Evolutionary conservation across 148 eudicot species (phyloP).

Genomic region (Amaranthus hypochondriacus): DNA sequence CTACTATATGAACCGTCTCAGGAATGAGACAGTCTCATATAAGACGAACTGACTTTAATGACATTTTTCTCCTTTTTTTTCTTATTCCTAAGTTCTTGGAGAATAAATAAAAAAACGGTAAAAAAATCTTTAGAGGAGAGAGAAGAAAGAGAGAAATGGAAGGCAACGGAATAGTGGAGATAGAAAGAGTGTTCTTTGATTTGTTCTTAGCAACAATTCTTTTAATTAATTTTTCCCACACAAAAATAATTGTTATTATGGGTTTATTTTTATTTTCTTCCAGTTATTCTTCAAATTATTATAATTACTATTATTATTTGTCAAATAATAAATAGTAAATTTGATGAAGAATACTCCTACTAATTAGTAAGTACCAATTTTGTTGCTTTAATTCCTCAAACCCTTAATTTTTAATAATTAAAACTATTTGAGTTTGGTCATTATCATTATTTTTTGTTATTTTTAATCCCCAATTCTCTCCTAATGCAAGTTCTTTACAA

Average conservation of each 20-base stretch:
- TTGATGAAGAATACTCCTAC: not conserved
- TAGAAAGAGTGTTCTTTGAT: constrained; percentile 25
- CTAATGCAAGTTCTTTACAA: constrained; percentile 8
- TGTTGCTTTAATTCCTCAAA: constrained; percentile 8
- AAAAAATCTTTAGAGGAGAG: not conserved
- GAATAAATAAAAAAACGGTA: not conserved
- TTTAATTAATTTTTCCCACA: constrained; percentile 21
- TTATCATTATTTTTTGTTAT: constrained; percentile 21
- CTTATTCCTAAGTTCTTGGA: no score
- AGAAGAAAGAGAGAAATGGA: not conserved
- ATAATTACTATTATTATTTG: not conserved
- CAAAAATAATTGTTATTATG: not conserved
- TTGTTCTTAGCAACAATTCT: constrained; percentile 19
- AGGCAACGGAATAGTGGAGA: constrained; percentile 12
- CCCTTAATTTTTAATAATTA: not conserved
- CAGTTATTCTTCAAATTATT: constrained; percentile 2
- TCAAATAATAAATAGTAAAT: not conserved
- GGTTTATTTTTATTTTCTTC: not conserved
- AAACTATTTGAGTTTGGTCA: not conserved
- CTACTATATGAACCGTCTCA: no score
- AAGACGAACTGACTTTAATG: no score
- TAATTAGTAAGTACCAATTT: not conserved
- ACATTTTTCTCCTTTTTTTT: no score
- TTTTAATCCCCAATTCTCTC: constrained; percentile 13
- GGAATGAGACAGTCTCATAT: no score